A percentile compares a stretch with the other conserved stretches of the same genome.
Conservation (phyloP, 345 rosid genomes). For the Brassica carinata region DNA sequence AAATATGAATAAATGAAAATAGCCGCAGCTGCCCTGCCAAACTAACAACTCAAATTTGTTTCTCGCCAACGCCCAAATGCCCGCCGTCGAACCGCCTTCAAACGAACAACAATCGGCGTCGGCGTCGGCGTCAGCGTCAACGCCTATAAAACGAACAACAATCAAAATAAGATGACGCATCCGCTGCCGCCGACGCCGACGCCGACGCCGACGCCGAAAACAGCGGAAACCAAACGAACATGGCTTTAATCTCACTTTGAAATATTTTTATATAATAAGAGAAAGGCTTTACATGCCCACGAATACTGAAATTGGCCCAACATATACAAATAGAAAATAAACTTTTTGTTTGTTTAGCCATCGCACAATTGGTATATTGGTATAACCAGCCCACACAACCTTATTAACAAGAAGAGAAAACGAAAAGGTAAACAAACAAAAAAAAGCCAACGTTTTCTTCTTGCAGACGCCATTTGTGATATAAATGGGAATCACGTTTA, state of each 20-base stretch:
- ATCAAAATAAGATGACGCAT: too few relatives aligned
- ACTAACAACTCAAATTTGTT: too few relatives aligned
- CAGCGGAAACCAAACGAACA: too few relatives aligned
- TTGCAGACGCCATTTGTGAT: conserved; percentile 18
- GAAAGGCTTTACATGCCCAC: not conserved
- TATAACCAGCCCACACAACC: conserved; percentile 13
- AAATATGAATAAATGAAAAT: too few relatives aligned
- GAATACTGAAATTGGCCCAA: conserved; percentile 2
- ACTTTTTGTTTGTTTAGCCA: not conserved
- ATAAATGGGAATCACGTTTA: conserved; percentile 21
- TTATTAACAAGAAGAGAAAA: conserved; percentile 20
- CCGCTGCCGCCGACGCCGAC: too few relatives aligned
- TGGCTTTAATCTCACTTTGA: conserved; percentile 33
- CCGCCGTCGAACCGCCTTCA: too few relatives aligned
- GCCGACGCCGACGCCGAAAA: too few relatives aligned
- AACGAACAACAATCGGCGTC: too few relatives aligned
- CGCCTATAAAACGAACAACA: too few relatives aligned
- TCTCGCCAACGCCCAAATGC: too few relatives aligned
- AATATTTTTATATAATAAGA: not conserved
- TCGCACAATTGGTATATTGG: conserved; percentile 26
- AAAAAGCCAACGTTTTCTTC: conserved; percentile 6
- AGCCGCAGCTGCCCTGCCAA: too few relatives aligned
- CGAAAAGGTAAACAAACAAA: not conserved
- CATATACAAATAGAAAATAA: not conserved
- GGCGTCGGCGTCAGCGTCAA: too few relatives aligned